These are phyloP conservation scores for Beverwykella pulmonaria DNA, from an alignment of 495 filamentous ascomycete genomes.

Conservation along the genomic window DNA sequence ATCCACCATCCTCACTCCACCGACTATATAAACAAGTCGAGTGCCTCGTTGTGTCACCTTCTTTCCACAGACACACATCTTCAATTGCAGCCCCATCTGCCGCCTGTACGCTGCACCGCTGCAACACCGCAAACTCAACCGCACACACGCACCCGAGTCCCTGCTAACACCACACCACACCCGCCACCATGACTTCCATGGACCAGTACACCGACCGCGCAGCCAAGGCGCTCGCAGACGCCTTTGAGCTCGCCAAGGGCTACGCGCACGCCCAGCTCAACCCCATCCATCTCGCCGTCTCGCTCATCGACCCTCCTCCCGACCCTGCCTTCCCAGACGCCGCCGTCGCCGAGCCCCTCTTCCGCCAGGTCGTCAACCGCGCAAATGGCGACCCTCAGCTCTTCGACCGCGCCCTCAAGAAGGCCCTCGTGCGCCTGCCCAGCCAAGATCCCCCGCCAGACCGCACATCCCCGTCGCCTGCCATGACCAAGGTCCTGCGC, in stretches of 20 bases:
- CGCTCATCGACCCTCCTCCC: constrained; percentile 79
- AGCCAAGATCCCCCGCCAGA: constrained; percentile 96
- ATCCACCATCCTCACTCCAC: not conserved
- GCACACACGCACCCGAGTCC: constrained; percentile 3
- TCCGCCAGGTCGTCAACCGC: constrained; percentile 90
- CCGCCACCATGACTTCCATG: constrained; percentile 46
- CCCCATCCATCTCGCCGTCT: constrained; percentile 84
- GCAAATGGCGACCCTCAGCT: constrained; percentile 90
- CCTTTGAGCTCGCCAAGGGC: constrained; percentile 78
- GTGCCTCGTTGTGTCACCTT: not conserved
- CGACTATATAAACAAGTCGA: constrained; percentile 20
- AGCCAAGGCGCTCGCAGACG: constrained; percentile 82
- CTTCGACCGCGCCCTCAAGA: constrained; percentile 87
- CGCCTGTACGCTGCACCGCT: not conserved
- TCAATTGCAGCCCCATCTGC: constrained; percentile 9
- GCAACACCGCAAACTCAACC: constrained; percentile 7
- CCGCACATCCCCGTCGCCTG: constrained; percentile 73
- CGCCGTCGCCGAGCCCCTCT: constrained; percentile 65
- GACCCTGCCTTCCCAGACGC: constrained; percentile 70
- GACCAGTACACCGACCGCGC: constrained; percentile 93
- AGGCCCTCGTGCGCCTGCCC: constrained; percentile 82
- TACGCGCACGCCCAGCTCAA: constrained; percentile 88
- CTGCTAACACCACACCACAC: constrained; percentile 6
- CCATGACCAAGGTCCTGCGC: constrained; percentile 78
- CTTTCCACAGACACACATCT: not conserved